Evolutionary conservation across 2,329 filamentous ascomycete genomes (phyloP).

Genomic region (Stagonosporopsis cucurbitacearum): DNA sequence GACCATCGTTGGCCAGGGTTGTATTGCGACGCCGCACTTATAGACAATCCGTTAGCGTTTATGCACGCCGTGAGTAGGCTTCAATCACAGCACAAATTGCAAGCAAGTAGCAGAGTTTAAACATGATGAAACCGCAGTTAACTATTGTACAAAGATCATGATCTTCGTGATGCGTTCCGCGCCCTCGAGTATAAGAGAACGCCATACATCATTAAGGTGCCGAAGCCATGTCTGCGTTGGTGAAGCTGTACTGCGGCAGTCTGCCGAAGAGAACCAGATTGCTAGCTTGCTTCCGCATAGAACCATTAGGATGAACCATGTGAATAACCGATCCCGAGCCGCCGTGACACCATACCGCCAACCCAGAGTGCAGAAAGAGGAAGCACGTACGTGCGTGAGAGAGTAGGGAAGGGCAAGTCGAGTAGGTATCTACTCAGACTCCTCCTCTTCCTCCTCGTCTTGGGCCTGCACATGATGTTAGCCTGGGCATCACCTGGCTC

Average conservation of each 20-base stretch:
- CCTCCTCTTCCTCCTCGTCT: slow-evolving; percentile 50
- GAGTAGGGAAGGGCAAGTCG: slow-evolving; percentile 17
- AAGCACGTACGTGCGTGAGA: slow-evolving; percentile 20
- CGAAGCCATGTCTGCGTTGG: slow-evolving; percentile 29
- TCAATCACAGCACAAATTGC: neutral
- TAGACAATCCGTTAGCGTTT: neutral
- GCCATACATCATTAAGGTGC: slow-evolving; percentile 42
- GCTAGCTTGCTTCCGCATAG: slow-evolving; percentile 35
- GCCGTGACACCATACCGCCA: slow-evolving; percentile 35
- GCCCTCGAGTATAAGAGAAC: slow-evolving; percentile 32
- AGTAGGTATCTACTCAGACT: slow-evolving; percentile 46
- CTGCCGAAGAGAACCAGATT: slow-evolving; percentile 32
- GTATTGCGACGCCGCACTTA: too few relatives aligned
- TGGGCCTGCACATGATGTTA: slow-evolving; percentile 22
- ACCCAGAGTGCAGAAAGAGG: slow-evolving; percentile 23
- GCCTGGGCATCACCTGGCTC: neutral
- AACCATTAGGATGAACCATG: slow-evolving; percentile 35
- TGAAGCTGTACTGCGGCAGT: slow-evolving; percentile 37
- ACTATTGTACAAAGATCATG: slow-evolving; percentile 49
- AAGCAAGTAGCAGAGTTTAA: slow-evolving; percentile 17
- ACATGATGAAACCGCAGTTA: slow-evolving; percentile 44
- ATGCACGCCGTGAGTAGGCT: neutral
- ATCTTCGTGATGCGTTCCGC: slow-evolving; percentile 45
- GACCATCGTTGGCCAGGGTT: too few relatives aligned
- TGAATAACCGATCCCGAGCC: slow-evolving; percentile 34